A percentile compares a stretch with the other conserved stretches of the same genome.
Conservation (phyloP, 2,329 filamentous ascomycete genomes). For the Nemania bipapillata region DNA sequence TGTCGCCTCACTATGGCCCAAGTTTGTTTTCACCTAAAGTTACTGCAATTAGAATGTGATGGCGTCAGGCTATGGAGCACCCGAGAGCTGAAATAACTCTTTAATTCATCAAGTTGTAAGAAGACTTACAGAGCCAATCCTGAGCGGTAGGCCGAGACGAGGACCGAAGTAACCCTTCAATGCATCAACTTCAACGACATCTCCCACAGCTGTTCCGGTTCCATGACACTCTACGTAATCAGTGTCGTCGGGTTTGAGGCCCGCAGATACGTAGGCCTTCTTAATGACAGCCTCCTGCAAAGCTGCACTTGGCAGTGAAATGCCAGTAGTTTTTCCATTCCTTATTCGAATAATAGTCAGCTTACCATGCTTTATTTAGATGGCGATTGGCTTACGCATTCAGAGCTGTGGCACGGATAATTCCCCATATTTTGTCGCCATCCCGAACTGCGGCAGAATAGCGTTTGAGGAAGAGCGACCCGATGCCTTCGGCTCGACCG, state of each 20-base stretch:
- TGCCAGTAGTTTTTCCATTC: not conserved
- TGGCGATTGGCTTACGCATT: constrained; percentile 9
- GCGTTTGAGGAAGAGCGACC: constrained; percentile 39
- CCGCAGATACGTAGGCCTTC: constrained; percentile 51
- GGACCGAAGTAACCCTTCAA: not conserved
- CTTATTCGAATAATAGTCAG: too few relatives aligned
- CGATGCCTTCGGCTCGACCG: constrained; percentile 39
- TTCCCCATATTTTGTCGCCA: constrained; percentile 32
- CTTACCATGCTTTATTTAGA: too few relatives aligned
- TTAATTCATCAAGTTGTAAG: not conserved
- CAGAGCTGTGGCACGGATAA: constrained; percentile 35
- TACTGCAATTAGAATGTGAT: not conserved
- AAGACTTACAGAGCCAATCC: constrained; percentile 4
- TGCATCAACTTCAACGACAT: not conserved
- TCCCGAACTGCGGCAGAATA: constrained; percentile 27
- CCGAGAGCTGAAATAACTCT: not conserved
- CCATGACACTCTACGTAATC: constrained; percentile 50
- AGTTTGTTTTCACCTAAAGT: constrained; percentile 7
- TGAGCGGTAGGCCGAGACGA: not conserved
- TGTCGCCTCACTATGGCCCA: constrained; percentile 24
- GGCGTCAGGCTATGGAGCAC: not conserved
- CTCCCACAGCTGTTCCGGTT: constrained; percentile 39
- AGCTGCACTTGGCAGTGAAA: constrained; percentile 24
- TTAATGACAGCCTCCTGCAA: constrained; percentile 53
- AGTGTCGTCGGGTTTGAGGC: constrained; percentile 42